Base-by-base conservation (phyloP, 1,284 basidiomycete genomes). In the Naganishia liquefaciens region DNA sequence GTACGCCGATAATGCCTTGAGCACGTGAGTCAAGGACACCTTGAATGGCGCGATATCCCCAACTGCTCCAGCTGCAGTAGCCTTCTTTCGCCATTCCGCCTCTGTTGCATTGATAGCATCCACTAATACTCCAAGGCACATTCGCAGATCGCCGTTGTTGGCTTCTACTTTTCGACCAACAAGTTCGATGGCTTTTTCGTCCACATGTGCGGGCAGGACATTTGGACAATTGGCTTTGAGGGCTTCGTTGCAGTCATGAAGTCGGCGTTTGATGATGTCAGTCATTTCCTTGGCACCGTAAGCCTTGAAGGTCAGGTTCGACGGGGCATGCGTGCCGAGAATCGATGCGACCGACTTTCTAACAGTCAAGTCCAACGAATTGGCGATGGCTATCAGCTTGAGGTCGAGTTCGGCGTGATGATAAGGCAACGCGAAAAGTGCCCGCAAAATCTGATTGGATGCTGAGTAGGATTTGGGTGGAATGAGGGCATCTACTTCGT, bases 141-240 rank as follows among this genome's bases (percentile, higher is more conserved):
- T 77, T 57, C 79, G 64, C 28, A 80, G 64, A 70, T 80, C 79
- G n/a, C 79, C 79, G 64, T 79, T 79, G 69, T 77, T 75, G 13
- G 77, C 78, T 66, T 79, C 76, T 40, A 79, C 77, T 63, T 79
- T 79, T 27, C 76, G 70, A 30, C 73, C 71, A 13, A 78, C 71
- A 6, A 80, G 72, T 64, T 77, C 77, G 42, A 76, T 68, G 4
- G 78, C 77, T 33, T 76, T 76, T 30, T 68, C 62, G 62, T 80
- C 79, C 7, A 77, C 71, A 54, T 75, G 73, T 58, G 72, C 72
- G 1, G 65, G 60, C 37, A 30, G 23, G 42, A 51, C 50, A n/a
- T 42, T 50, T 13, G 28, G 49, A 30, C 47, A 43, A 28, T 44
- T 67, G 27, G 64, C 53, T 13, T 51, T 44, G 43, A 67, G 47